Conservation (phyloP, 345 rosid species). For the Eutrema heterophyllum region DNA sequence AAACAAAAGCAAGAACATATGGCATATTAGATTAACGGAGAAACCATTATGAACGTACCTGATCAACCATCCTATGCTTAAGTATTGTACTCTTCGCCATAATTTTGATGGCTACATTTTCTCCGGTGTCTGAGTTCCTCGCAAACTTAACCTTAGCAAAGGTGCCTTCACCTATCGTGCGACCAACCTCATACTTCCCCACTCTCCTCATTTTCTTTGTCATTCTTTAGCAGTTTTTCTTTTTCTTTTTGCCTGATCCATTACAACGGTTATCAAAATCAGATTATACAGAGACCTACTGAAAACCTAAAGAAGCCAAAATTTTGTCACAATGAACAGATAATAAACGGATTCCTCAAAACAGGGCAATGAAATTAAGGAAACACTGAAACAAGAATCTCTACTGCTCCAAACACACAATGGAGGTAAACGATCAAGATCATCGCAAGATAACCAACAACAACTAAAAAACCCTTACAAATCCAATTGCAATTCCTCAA, state of each 20-base stretch:
- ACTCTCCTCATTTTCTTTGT: conserved; percentile 44
- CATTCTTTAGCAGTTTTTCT: conserved; percentile 28
- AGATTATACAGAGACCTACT: neutral
- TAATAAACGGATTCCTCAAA: neutral
- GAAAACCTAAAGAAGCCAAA: neutral
- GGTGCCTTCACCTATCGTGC: conserved; percentile 88
- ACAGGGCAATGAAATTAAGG: neutral
- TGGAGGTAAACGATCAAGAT: neutral
- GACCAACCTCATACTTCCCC: conserved; percentile 83
- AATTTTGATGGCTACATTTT: conserved; percentile 75
- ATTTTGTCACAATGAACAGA: neutral
- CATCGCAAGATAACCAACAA: neutral
- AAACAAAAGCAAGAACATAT: neutral
- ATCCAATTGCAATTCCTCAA: neutral
- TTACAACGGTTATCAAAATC: neutral
- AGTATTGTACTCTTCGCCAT: conserved; percentile 78
- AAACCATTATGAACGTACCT: conserved; percentile 39
- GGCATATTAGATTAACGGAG: neutral
- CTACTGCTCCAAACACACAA: neutral
- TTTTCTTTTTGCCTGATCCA: conserved; percentile 24
- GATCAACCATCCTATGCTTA: conserved; percentile 83
- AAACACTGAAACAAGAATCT: neutral
- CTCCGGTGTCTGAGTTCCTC: conserved; percentile 60
- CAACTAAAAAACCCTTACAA: neutral
- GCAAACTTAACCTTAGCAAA: conserved; percentile 98